Conservation (phyloP, 768 basidiomycete species). For the Boletales sp. region DNA sequence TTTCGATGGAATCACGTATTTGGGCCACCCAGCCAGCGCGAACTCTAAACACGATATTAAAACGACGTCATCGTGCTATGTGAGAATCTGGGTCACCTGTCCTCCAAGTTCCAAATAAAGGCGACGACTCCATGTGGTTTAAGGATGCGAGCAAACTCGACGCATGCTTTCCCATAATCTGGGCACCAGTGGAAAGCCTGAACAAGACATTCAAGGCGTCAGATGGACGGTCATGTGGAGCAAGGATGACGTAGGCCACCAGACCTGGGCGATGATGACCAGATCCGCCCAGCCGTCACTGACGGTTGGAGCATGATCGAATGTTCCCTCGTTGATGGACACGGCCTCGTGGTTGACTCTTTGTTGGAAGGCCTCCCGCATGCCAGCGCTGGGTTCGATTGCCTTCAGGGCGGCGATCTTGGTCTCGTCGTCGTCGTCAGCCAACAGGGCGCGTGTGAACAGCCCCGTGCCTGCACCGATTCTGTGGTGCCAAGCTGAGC, state of each 20-base stretch:
- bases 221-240: background rate
- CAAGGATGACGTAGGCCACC: conserved; percentile 1
- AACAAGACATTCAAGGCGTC: conserved; percentile 4
- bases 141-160: conserved; percentile 77
- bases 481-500: conserved; percentile 34
- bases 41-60: conserved; percentile 36
- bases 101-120: conserved; percentile 91
- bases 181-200: conserved; percentile 96
- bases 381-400: conserved; percentile 83
- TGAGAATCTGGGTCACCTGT: conserved; percentile 42
- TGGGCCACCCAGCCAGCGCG: conserved; percentile 70
- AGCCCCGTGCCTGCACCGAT: conserved; percentile 86
- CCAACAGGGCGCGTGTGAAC: conserved; percentile 79
- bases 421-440: conserved; percentile 52
- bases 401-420: conserved; percentile 56
- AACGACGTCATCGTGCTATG: background rate
- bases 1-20: conserved; percentile 66
- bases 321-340: conserved; percentile 60
- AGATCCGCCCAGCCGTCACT: conserved; percentile 71
- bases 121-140: conserved; percentile 69
- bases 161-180: conserved; percentile 65
- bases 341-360: conserved; percentile 53
- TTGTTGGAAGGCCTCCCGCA: conserved; percentile 69
- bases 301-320: conserved; percentile 54
- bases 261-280: conserved; percentile 72